phyloP scores from a whole-genome alignment of 768 basidiomycete genomes.

The Paxillus ammoniavirescens region DNA sequence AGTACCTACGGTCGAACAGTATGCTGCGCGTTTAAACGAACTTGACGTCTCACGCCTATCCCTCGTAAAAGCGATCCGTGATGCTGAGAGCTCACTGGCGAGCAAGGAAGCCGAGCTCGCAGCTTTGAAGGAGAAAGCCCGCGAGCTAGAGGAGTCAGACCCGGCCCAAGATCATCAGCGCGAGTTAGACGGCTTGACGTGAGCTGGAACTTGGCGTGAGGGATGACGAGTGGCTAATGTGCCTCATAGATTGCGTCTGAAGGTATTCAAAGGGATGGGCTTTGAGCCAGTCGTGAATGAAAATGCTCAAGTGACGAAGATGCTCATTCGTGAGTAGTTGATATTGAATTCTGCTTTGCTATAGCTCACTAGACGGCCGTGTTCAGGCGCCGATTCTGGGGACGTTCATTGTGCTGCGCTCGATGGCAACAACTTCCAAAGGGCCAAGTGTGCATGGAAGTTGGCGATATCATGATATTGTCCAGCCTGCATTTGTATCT shows the following conservation, averaged over 20 bases:
- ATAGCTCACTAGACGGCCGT: slow-evolving; percentile 1
- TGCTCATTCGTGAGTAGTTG: slow-evolving; percentile 63
- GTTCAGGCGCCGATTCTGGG: slow-evolving; percentile 44
- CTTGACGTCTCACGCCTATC: slow-evolving; percentile 63
- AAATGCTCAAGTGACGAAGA: slow-evolving; percentile 49
- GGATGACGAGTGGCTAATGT: slow-evolving; percentile 2
- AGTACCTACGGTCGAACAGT: slow-evolving; percentile 65
- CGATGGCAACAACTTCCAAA: slow-evolving; percentile 27
- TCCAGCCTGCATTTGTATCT: not conserved
- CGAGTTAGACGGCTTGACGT: slow-evolving; percentile 70
- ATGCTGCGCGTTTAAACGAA: slow-evolving; percentile 59
- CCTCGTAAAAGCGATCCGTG: slow-evolving; percentile 72
- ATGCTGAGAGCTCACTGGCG: slow-evolving; percentile 61
- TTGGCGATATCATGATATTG: slow-evolving; percentile 31
- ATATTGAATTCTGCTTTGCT: not conserved
- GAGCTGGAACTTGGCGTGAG: slow-evolving; percentile 26
- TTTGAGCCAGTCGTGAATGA: slow-evolving; percentile 65
- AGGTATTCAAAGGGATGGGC: slow-evolving; percentile 68
- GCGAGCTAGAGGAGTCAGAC: slow-evolving; percentile 63
- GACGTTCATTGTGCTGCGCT: slow-evolving; percentile 37
- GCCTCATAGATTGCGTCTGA: slow-evolving; percentile 55
- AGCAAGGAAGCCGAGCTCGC: slow-evolving; percentile 72
- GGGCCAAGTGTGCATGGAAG: slow-evolving; percentile 34
- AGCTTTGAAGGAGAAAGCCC: slow-evolving; percentile 61
- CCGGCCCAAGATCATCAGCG: slow-evolving; percentile 69